Base-by-base conservation (phyloP, 1,284 basidiomycete species). In the Leccinum ponderosum region DNA sequence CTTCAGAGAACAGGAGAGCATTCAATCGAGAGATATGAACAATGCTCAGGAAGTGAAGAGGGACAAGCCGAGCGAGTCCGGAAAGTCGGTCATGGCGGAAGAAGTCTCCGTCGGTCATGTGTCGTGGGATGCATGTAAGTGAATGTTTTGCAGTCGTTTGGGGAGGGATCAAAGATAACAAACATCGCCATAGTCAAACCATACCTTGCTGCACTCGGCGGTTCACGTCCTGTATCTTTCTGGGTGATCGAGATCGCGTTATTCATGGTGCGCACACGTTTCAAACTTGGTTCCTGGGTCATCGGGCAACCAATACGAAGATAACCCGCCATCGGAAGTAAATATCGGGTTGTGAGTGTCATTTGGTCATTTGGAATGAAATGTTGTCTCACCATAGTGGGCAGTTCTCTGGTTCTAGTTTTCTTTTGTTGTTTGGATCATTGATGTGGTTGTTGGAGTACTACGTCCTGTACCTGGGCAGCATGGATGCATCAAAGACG, bases 81-180 rank as follows among this genome's bases (percentile, higher is more conserved):
- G 54, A 17, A 39, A 55, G 33, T 27, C 20, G 25, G 25, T 55
- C 37, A 55, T 55, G 37, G 25, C 15, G 2, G 54, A 55, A 14
- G 54, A 55, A 44, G 54, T 55, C 9, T 42, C 37, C 25, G 25
- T 14, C 6, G 54, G 54, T 29, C 54, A 29, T 35, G 54, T 55
- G n/a, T 55, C 54, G 20, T 55, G 54, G 54, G 25, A n/a, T 29
- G 54, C 54, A 29, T 55, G 54, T 55, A 27, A 15, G 54, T 44
- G 37, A 6, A 39, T 7, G 6, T 17, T 39, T 37, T 6, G 14
- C 33, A 39, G 7, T n/a, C 20, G 8, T 55, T 12, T 25, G 3
- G 12, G 22, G 53, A 20, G 8, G 22, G 8, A 37, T 53, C 37
- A 37, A 4, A 37, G 9, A 55, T 22, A 17, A 17, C 37, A 29